phyloP scores from a whole-genome alignment of 1,139 yeast genomes.

The Debaryomycetaceae sp. region DNA sequence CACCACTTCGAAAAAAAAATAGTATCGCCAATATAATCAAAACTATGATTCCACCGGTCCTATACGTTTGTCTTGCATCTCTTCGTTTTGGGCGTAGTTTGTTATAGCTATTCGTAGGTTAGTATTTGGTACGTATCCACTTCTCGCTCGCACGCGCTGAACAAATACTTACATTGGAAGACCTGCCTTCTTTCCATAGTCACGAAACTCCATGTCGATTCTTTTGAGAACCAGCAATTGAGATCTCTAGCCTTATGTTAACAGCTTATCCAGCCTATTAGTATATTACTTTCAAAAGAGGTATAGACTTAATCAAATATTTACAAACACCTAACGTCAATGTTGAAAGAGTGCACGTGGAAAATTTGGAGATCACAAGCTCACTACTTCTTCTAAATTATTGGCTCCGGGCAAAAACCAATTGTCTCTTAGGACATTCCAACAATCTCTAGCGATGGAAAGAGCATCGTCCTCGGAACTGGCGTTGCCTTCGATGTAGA shows the following conservation, averaged over 20 bases:
- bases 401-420: slow-evolving; percentile 61
- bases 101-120: neutral
- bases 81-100: neutral
- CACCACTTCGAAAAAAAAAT: neutral
- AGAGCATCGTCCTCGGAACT: slow-evolving; percentile 42
- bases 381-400: slow-evolving; percentile 34
- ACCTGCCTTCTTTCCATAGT: slow-evolving; percentile 41
- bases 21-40: neutral
- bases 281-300: no score
- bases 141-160: neutral
- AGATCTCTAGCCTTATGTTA: neutral
- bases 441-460: slow-evolving; percentile 57
- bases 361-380: slow-evolving; percentile 1
- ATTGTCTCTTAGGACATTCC: slow-evolving; percentile 52
- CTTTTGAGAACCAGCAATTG: neutral
- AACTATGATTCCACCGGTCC: neutral
- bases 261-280: neutral
- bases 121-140: neutral
- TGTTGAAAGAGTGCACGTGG: slow-evolving; percentile 1
- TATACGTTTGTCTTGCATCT: neutral
- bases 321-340: neutral
- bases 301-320: neutral
- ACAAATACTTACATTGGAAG: slow-evolving; percentile 40
- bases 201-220: slow-evolving; percentile 24
- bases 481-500: slow-evolving; percentile 79